Base-by-base conservation (phyloP, 768 basidiomycete species). In the Pleurotus citrinopileatus region DNA sequence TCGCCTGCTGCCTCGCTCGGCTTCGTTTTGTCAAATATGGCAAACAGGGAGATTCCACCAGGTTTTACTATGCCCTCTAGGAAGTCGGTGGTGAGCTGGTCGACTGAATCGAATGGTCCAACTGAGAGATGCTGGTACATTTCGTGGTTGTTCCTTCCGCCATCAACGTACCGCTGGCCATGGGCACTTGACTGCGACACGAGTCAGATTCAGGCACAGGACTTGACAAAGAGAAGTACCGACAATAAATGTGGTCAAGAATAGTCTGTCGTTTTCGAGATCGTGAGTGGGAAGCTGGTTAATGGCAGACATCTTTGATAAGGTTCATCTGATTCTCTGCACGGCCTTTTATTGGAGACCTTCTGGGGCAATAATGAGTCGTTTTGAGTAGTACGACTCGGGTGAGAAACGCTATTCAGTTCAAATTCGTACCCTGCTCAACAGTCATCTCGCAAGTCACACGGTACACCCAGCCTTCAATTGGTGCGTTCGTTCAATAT, bases 211-310 rank as follows among this genome's bases (percentile, higher is more conserved):
- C 10, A 19, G 38, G 6, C 38, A 40, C 7, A n/a, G 2, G 19
- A 7, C 10, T 40, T 2, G 38, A 19, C 38, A 19, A 40, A n/a
- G 8, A 19, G 17, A 40, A 40, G 19, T 19, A 40, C 38, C 12
- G 55, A 80, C 79, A 34, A 77, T 63, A 63, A 84, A 84, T 1
- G 80, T 81, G 0, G 69, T 70, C 15, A 85, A 65, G 53, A 67
- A 73, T n/a, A 84, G 61, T 17, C 75, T 67, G 10, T 76, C 73
- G 56, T 67, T 81, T 58, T 82, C 73, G 12, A 84, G 64, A 17
- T 71, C 63, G 2, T 72, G 75, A 1, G 82, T 64, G 1, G 76
- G 72, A 57, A 77, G 38, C 19, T 12, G 10, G 13, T 40, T 40
- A 40, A 12, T n/a, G 12, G 38, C 10, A 40, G 17, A n/a, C 38